Base-by-base conservation (phyloP, 2,329 filamentous ascomycete species). In the Tympanopsis confertula region DNA sequence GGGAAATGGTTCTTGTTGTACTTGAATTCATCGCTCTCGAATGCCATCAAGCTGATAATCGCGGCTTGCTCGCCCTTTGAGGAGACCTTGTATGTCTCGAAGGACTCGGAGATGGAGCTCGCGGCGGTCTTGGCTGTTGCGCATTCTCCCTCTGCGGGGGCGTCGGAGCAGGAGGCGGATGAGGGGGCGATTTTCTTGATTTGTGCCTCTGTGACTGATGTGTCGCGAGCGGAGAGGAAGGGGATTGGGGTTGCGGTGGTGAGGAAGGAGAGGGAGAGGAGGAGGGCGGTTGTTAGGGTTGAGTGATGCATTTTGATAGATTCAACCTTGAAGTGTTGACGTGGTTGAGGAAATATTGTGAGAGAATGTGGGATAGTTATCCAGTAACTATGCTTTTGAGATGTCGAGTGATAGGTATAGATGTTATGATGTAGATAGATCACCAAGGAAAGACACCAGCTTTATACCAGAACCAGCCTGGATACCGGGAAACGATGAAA, bases 1-100 rank as follows among this genome's bases (percentile, higher is more conserved):
- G 44, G 63, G 60, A 55, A 70, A 47, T 76, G 63, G 58, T 87
- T 86, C 55, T 66, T 69, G 57, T 80, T 84, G 68, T 74, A 88
- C 49, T 71, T 67, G 60, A 88, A 84, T 44, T 78, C 68, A 17
- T 40, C 74, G 2, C 73, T 76, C 61, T 93, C 86, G 51, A 78
- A 78, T 10, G 79, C 73, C 62, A 85, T 81, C 50, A 86, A 65
- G 12, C 78, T 66, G 32, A 91, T 51, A 13, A 88, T 56, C 17
- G 78, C 83, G 5, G 84, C 84, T 51, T 82, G 77, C 47, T 82
- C 73, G 17, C 66, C 69, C 17, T 60, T 57, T 22, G 55, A 54
- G 35, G 58, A 65, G 47, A 87, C 61, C 3, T 54, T 45, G 63
- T 85, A 81, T 10, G 64, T 57, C 14, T 50, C 40, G 55, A 87